Conservation (phyloP, 129 eudicot genomes). For the Smallanthus sonchifolius region DNA sequence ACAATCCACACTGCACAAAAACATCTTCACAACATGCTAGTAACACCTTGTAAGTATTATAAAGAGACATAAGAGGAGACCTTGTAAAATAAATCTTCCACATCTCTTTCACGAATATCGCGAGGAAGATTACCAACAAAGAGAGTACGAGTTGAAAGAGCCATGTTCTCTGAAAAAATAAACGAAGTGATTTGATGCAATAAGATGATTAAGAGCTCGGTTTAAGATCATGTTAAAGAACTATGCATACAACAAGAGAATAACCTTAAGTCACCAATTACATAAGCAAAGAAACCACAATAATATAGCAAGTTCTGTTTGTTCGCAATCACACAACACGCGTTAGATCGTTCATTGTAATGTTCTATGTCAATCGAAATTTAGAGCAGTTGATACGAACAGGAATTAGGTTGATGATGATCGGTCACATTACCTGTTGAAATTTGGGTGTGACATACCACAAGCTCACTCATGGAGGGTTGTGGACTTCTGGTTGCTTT, state of each 20-base stretch:
- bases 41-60: neutral
- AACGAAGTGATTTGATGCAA: neutral
- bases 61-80: constrained; percentile 23
- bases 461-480: neutral
- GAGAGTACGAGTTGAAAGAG: constrained; percentile 56
- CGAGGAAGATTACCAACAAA: constrained; percentile 94
- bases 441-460: neutral
- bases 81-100: constrained; percentile 86
- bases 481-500: neutral
- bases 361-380: neutral
- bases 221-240: neutral
- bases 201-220: neutral
- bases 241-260: neutral
- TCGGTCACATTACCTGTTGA: neutral
- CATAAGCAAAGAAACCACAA: too few species aligned
- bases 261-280: too few species aligned
- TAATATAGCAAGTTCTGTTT: too few species aligned
- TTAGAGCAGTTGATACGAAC: neutral
- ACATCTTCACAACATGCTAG: neutral
- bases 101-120: constrained; percentile 88
- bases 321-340: too few species aligned
- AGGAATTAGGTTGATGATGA: neutral
- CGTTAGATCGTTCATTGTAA: too few species aligned
- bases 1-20: neutral
- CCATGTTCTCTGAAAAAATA: constrained; percentile 47